Base-by-base conservation (phyloP, 805 yeast genomes). In the Kazachstania viticola region DNA sequence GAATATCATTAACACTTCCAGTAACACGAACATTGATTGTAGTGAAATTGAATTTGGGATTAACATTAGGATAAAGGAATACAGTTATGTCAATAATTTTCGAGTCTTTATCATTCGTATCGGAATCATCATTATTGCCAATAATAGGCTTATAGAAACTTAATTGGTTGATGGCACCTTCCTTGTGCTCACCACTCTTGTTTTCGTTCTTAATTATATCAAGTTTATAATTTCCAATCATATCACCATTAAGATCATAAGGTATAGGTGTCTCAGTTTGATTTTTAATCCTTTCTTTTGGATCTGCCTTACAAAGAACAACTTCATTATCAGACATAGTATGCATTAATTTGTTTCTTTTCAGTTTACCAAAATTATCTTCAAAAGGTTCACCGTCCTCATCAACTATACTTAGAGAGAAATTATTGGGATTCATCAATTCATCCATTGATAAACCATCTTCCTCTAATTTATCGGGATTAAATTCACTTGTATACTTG, bases 311-410 rank as follows among this genome's bases (percentile, higher is more conserved):
- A 32, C 84, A 76, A 9, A 91, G 50, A 0, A 93, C 94, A 34
- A 91, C 70, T 42, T 84, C 95, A 41, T 76, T 82, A 33, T 75
- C 78, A 16, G 84, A 81, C 51, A 84, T 82, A 0, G 88, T 73
- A 3, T 74, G 62, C 17, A 91, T 61, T 4, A 61, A 45, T 32
- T 87, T 63, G 0, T 71, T 65, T 40, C 96, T 62, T 28, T 79
- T 88, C 34, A 91, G 60, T 1, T 87, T 73, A 2, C 97, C 97
- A 61, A 91, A 87, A 32, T 84, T 82, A 22, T 71, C 78, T 43
- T 93, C 98, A 33, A 83, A 85, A 24, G 81, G 77, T 31, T 93
- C 95, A 6, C 88, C 88, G 50, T 87, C 96, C 31, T 88, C 97
- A 51, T 91, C 98, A 1, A 80, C 85, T 15, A 88, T 64, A 35